Evolutionary conservation across 1,139 yeast genomes (phyloP), one percentile per base, ranked within the genome.

Genomic region (Maudiozyma humilis): DNA sequence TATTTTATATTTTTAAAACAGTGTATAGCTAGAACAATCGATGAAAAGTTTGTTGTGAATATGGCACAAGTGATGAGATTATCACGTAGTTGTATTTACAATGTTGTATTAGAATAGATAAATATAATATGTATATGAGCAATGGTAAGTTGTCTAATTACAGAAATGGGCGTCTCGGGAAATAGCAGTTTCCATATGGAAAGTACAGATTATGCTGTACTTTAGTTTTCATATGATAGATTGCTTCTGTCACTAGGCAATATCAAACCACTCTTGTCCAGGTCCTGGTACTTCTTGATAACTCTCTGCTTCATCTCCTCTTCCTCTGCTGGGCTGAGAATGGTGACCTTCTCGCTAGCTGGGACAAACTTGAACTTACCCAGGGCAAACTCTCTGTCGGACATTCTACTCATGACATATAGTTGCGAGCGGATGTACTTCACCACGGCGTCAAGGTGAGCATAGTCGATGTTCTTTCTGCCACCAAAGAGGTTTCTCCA

Each of bases 401-500:
- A 75, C 72, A 87, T 76, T 60, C 81, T 80, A 59, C 83, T 84
- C 56, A 91, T 71, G 10, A 89, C 91, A 59, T 88, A 89, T 38
- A 91, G 70, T 62, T 93, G 96, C 51, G 87, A 80, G 62, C 97
- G 79, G 37, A 88, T 82, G 60, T 89, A 89, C 51, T 86, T 86
- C 23, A 89, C 85, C 57, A 86, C 71, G 8, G 93, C 91, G 63
- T 89, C 97, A 36, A 93, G 69, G 51, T 86, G 89, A 48, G 84
- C 78, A 65, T 83, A 73, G 64, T 91, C 96, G 31, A 83, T 79
- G 52, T 86, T 82, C 31, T 79, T 78, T 62, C 86, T 79, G 45
- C 94, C 96, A 55, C 85, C 85, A 66, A 88, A 91, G 48, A 91
- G 67, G 60, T 88, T 88, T 71, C 96, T 79, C 95, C 95, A 86